Percentiles rank a stretch among this genome's conserved stretches.
Evolutionary conservation across 495 filamentous ascomycete genomes (phyloP).

Genomic region (Penicillium macrosclerotiorum): DNA sequence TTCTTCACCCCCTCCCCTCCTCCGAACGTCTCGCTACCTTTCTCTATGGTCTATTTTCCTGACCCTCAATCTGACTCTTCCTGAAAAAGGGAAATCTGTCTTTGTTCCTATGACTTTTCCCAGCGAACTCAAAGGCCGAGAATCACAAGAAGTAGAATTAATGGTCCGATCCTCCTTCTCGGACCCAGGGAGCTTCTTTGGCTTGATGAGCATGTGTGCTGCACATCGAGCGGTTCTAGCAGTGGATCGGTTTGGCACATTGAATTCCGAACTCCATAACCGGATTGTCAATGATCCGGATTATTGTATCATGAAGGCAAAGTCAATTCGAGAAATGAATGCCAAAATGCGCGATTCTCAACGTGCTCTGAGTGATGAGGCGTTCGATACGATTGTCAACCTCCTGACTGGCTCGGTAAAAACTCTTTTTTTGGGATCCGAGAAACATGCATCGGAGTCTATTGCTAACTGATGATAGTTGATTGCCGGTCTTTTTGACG

Average conservation of each 20-base stretch:
- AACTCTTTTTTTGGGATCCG: neutral
- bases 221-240: slow-evolving; percentile 33
- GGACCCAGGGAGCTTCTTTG: slow-evolving; percentile 36
- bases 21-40: neutral
- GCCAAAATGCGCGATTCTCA: slow-evolving; percentile 28
- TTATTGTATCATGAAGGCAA: slow-evolving; percentile 37
- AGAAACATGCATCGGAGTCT: neutral
- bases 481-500: slow-evolving; percentile 32
- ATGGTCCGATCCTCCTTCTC: slow-evolving; percentile 32
- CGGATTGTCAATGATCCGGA: slow-evolving; percentile 24
- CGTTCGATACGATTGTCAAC: slow-evolving; percentile 37
- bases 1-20: neutral
- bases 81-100: slow-evolving; percentile 25
- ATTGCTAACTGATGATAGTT: slow-evolving; percentile 22
- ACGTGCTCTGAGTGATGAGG: slow-evolving; percentile 27
- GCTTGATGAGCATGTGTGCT: slow-evolving; percentile 37
- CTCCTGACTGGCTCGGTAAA: slow-evolving; percentile 33
- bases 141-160: slow-evolving; percentile 24
- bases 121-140: slow-evolving; percentile 20
- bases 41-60: neutral
- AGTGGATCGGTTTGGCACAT: slow-evolving; percentile 14
- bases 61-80: neutral
- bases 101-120: slow-evolving; percentile 41
- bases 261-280: neutral
- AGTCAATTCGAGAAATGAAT: slow-evolving; percentile 35